Evolutionary conservation across 2,329 filamentous ascomycete genomes (phyloP).

Genomic region (Apiospora arundinis): DNA sequence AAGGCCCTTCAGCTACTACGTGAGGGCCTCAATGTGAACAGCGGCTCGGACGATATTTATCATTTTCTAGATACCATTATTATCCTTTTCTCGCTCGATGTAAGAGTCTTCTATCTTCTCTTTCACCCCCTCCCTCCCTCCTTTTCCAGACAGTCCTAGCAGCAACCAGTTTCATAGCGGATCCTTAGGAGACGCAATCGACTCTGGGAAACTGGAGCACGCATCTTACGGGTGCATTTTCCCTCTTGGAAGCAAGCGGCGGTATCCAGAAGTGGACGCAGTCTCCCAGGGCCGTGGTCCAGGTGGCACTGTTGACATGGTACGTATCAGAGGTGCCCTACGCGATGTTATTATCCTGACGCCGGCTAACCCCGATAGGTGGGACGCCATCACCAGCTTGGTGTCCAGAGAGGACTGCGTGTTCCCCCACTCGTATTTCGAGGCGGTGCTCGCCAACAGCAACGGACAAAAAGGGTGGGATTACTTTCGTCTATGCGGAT

Average conservation of each 20-base stretch:
- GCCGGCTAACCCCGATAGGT: not conserved
- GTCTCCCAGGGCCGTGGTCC: not conserved
- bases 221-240: constrained; percentile 18
- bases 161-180: too few species aligned
- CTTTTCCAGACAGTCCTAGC: too few species aligned
- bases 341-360: not conserved
- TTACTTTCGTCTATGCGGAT: constrained; percentile 23
- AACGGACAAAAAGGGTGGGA: not conserved
- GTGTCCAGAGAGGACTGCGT: constrained; percentile 22
- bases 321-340: not conserved
- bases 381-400: constrained; percentile 22
- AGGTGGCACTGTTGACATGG: not conserved
- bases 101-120: not conserved
- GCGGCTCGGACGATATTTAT: not conserved
- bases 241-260: constrained; percentile 13
- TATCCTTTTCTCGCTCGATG: not conserved
- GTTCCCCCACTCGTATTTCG: constrained; percentile 20
- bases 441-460: not conserved
- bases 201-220: constrained; percentile 20
- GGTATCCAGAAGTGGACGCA: not conserved
- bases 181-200: constrained; percentile 22
- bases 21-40: not conserved
- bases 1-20: not conserved
- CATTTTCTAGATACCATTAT: not conserved
- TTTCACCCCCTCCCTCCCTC: too few species aligned